Conservation (phyloP, 495 filamentous ascomycete genomes). For the Xylaria nigripes region DNA sequence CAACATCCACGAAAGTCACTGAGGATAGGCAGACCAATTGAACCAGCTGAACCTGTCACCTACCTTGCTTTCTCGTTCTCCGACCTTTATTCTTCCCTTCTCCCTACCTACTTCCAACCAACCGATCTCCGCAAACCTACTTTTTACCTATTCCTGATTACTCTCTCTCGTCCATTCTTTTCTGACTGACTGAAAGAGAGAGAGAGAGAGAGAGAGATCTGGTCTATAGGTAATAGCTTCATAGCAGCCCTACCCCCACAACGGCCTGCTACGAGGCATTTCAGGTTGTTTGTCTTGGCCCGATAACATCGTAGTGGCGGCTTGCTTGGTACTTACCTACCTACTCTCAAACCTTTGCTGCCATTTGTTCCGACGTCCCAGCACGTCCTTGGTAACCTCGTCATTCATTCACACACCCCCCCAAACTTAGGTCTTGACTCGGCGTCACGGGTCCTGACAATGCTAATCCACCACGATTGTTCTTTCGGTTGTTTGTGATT, state of each 20-base stretch:
- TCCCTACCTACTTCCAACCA: conserved; percentile 1
- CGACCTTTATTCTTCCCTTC: conserved; percentile 6
- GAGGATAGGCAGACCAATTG: background rate
- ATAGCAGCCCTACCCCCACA: conserved; percentile 2
- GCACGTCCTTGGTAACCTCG: background rate
- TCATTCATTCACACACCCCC: background rate
- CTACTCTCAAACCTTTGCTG: background rate
- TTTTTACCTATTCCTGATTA: background rate
- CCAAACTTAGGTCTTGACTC: background rate
- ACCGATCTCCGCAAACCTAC: background rate
- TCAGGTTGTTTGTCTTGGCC: background rate
- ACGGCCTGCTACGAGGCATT: background rate
- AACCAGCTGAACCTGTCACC: background rate
- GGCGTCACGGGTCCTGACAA: conserved; percentile 4
- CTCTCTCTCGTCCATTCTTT: conserved; percentile 2
- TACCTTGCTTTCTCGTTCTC: conserved; percentile 10
- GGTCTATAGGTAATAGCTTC: too few species aligned
- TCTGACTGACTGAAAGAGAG: too few species aligned
- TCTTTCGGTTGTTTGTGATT: conserved; percentile 7
- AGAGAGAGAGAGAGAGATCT: background rate
- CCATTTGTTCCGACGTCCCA: background rate
- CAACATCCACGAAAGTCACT: background rate
- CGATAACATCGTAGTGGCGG: background rate
- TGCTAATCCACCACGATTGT: conserved; percentile 5
- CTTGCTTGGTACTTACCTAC: background rate